These are phyloP conservation scores for Bretschneidera sinensis DNA, from an alignment of 345 rosid genomes.

Conservation along the genomic window DNA sequence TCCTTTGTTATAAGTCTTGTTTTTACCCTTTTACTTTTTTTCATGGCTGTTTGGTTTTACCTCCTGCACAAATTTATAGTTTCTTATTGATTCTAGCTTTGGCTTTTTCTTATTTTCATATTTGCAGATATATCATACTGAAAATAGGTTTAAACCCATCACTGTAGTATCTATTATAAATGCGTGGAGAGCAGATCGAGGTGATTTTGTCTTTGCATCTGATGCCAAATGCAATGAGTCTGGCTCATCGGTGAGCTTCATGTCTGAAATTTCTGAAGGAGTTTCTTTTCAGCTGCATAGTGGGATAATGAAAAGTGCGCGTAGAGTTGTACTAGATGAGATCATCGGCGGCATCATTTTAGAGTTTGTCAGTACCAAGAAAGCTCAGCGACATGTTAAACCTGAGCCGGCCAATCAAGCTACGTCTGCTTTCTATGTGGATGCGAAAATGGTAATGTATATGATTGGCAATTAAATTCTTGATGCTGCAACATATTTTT, in stretches of 20 bases:
- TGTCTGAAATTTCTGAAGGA: conserved; percentile 59
- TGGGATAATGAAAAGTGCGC: conserved; percentile 73
- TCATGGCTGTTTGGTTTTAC: neutral
- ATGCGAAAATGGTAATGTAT: conserved; percentile 33
- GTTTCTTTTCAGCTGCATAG: conserved; percentile 75
- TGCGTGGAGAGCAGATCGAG: conserved; percentile 43
- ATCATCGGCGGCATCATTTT: conserved; percentile 59
- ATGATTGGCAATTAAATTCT: neutral
- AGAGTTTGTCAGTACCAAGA: conserved; percentile 47
- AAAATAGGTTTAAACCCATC: conserved; percentile 48
- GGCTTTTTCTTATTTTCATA: conserved; percentile 4
- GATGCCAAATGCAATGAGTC: conserved; percentile 27
- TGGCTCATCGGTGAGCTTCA: conserved; percentile 29
- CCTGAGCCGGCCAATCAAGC: conserved; percentile 31
- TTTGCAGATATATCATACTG: conserved; percentile 62
- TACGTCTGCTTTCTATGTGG: conserved; percentile 20
- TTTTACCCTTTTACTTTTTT: neutral
- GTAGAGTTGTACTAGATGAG: conserved; percentile 81
- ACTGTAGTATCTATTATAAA: conserved; percentile 48
- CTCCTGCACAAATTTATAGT: neutral
- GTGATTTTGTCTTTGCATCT: conserved; percentile 16
- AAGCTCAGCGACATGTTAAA: conserved; percentile 38
- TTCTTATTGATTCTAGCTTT: conserved; percentile 12
- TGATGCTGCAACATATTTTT: neutral
- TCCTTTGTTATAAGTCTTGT: neutral